A percentile compares a stretch with the other conserved stretches of the same genome.
phyloP scores from a whole-genome alignment of 108 stramenopile species.

The Cyclostephanos tholiformis region DNA sequence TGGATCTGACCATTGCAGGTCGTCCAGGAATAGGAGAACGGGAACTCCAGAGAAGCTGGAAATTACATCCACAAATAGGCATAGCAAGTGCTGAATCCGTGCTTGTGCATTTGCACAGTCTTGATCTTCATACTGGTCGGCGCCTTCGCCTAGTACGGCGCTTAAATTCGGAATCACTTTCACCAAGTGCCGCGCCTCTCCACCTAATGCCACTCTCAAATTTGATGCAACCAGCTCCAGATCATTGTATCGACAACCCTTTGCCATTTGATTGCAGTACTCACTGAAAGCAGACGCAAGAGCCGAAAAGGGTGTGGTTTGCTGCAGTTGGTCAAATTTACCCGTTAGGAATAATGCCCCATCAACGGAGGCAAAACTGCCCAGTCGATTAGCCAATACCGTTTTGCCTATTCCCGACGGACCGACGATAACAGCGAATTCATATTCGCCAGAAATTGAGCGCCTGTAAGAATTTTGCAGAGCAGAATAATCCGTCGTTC shows the following conservation, averaged over 20 bases:
- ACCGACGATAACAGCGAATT: constrained; percentile 25
- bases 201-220: not conserved
- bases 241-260: not conserved
- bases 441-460: not conserved
- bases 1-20: constrained; percentile 23
- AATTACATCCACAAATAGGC: constrained; percentile 26
- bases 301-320: constrained; percentile 33
- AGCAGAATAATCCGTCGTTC: constrained; percentile 18
- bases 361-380: not conserved
- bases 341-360: constrained; percentile 30
- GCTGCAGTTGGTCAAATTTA: constrained; percentile 35
- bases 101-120: constrained; percentile 24
- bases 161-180: constrained; percentile 10
- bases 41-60: constrained; percentile 12
- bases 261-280: constrained; percentile 15
- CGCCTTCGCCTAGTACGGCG: not conserved
- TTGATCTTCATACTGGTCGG: not conserved
- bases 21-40: constrained; percentile 19
- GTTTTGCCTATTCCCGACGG: constrained; percentile 34
- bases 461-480: constrained; percentile 14
- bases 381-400: constrained; percentile 15
- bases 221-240: constrained; percentile 1
- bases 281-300: constrained; percentile 35
- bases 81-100: constrained; percentile 28
- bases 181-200: constrained; percentile 13